A percentile compares a stretch with the other conserved stretches of the same genome.
phyloP scores from a whole-genome alignment of 2,329 filamentous ascomycete species.

The Cordyceps cicadae region DNA sequence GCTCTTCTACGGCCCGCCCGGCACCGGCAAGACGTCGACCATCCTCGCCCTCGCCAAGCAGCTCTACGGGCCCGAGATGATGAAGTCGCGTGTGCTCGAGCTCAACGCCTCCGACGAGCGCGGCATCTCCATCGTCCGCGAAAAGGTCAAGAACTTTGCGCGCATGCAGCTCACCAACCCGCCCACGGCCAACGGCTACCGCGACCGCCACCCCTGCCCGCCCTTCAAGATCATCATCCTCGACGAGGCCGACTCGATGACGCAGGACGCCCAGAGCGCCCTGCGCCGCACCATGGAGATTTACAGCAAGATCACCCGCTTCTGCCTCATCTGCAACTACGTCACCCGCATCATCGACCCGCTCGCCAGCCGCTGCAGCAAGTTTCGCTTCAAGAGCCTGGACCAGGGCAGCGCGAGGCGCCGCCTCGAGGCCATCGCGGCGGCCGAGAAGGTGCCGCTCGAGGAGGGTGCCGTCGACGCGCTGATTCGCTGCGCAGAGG shows the following conservation, averaged over 20 bases:
- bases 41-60: slow-evolving; percentile 96
- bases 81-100: slow-evolving; percentile 91
- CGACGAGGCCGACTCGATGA: slow-evolving; percentile 98
- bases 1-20: slow-evolving; percentile 97
- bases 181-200: slow-evolving; percentile 49
- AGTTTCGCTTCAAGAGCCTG: slow-evolving; percentile 95
- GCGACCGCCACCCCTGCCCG: slow-evolving; percentile 75
- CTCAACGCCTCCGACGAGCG: slow-evolving; percentile 98
- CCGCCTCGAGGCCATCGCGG: slow-evolving; percentile 75
- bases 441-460: slow-evolving; percentile 64
- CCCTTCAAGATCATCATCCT: slow-evolving; percentile 99
- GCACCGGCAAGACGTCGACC: slow-evolving; percentile 95
- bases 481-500: slow-evolving; percentile 80
- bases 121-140: slow-evolving; percentile 90
- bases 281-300: slow-evolving; percentile 96
- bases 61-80: slow-evolving; percentile 90
- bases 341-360: slow-evolving; percentile 98
- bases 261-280: slow-evolving; percentile 91
- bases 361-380: slow-evolving; percentile 83
- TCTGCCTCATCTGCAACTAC: slow-evolving; percentile 98
- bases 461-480: slow-evolving; percentile 75
- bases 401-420: slow-evolving; percentile 77
- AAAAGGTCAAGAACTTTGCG: slow-evolving; percentile 98
- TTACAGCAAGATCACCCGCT: slow-evolving; percentile 90
- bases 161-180: slow-evolving; percentile 87